Conservation (phyloP, 2,329 filamentous ascomycete species). For the Graphium sp. region DNA sequence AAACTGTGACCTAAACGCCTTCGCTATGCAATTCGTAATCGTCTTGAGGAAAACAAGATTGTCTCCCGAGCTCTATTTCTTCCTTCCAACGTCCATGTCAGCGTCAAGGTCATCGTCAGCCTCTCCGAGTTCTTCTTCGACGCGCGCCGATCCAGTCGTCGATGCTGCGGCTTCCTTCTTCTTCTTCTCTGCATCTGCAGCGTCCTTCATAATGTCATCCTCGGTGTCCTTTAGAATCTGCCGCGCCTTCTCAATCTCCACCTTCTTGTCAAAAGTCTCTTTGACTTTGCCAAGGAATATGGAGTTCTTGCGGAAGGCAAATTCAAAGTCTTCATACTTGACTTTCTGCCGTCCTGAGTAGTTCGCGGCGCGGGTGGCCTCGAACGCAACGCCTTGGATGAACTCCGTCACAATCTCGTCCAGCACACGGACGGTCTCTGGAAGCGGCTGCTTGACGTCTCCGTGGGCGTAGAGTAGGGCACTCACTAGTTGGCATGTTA, state of each 20-base stretch:
- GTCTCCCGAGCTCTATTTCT: no score
- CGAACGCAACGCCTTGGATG: conserved; percentile 84
- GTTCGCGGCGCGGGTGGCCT: conserved; percentile 70
- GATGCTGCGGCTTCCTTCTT: conserved; percentile 14
- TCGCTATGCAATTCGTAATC: no score
- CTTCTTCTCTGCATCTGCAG: conserved; percentile 24
- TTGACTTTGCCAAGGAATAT: conserved; percentile 76
- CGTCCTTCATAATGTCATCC: conserved; percentile 37
- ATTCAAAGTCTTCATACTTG: conserved; percentile 96
- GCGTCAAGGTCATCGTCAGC: conserved; percentile 30
- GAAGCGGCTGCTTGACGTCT: conserved; percentile 61
- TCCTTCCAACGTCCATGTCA: conserved; percentile 20
- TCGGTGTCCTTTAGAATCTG: conserved; percentile 59
- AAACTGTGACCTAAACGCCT: no score
- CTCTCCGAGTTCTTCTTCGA: conserved; percentile 33
- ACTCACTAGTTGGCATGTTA: conserved; percentile 46
- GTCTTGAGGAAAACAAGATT: no score
- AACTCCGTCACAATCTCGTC: conserved; percentile 96
- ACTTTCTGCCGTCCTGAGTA: conserved; percentile 88
- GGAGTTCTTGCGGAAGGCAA: conserved; percentile 73
- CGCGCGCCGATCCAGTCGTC: no score
- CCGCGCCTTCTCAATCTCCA: conserved; percentile 67
- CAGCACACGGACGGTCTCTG: conserved; percentile 69
- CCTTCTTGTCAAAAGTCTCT: conserved; percentile 78
- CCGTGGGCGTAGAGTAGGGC: conserved; percentile 67